These are phyloP conservation scores for Fusarium musae DNA, from an alignment of 2,329 filamentous ascomycete genomes.

Conservation along the genomic window DNA sequence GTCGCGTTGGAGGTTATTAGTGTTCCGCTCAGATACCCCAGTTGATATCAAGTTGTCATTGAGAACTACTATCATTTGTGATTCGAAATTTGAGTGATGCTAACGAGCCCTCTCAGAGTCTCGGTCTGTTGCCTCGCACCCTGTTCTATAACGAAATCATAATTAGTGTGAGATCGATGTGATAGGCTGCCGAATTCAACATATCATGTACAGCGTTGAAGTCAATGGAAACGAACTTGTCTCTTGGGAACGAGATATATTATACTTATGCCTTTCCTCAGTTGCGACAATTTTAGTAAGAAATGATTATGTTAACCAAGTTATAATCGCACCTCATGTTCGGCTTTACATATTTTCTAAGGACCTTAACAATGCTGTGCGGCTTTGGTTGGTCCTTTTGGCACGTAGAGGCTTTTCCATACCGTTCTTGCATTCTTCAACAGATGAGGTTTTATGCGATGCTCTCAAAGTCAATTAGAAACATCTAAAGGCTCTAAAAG, in stretches of 20 bases:
- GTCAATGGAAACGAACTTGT: no score
- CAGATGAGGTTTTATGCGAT: not conserved
- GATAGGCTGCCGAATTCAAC: not conserved
- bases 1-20: not conserved
- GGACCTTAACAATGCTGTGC: not conserved
- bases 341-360: not conserved
- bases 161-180: not conserved
- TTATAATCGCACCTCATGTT: not conserved
- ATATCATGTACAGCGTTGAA: no score
- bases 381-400: not conserved
- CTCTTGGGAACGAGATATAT: no score
- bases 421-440: not conserved
- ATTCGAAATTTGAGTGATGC: no score
- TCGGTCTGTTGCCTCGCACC: not conserved
- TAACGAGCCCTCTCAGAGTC: fast-evolving
- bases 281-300: not conserved
- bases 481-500: not conserved
- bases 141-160: not conserved
- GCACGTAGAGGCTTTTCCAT: fast-evolving
- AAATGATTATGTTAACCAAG: fast-evolving
- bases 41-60: not conserved
- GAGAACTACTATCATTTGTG: not conserved
- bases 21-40: not conserved
- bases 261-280: no score
- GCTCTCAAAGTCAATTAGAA: fast-evolving